Evolutionary conservation across 1,139 yeast genomes (phyloP).

Genomic region (Suhomyces guaymorum): DNA sequence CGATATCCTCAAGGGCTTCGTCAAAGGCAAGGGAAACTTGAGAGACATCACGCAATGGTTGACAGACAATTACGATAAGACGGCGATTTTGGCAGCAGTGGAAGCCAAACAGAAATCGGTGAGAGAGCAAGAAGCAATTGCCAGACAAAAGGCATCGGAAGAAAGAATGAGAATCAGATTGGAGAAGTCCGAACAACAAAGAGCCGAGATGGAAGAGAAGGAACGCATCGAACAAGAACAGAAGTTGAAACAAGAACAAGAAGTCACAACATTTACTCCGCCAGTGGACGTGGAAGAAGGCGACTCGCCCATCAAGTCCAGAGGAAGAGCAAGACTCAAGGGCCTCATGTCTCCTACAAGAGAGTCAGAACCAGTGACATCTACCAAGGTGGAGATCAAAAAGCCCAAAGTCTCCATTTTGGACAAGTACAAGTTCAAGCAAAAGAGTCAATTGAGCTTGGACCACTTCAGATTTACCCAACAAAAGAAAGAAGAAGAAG

Average conservation of each 20-base stretch:
- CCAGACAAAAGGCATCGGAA: conserved; percentile 20
- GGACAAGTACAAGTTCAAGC: conserved; percentile 46
- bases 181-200: conserved; percentile 16
- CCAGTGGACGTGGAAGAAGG: conserved; percentile 26
- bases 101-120: conserved; percentile 20
- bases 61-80: conserved; percentile 34
- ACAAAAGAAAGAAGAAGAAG: conserved; percentile 11
- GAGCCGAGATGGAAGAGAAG: conserved; percentile 13
- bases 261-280: not conserved
- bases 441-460: conserved; percentile 29
- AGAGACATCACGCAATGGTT: conserved; percentile 56
- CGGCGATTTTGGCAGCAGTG: conserved; percentile 30
- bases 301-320: conserved; percentile 36
- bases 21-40: conserved; percentile 57
- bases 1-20: conserved; percentile 61
- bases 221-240: conserved; percentile 17
- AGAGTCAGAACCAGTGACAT: conserved; percentile 19
- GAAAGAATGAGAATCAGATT: conserved; percentile 19
- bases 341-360: conserved; percentile 12
- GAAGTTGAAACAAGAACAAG: conserved; percentile 5
- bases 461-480: conserved; percentile 21
- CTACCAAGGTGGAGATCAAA: conserved; percentile 59
- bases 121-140: conserved; percentile 9
- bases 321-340: conserved; percentile 36
- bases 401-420: conserved; percentile 56